Conservation (phyloP, 73 alveolate genomes). For the Paramecium primaurelia region DNA sequence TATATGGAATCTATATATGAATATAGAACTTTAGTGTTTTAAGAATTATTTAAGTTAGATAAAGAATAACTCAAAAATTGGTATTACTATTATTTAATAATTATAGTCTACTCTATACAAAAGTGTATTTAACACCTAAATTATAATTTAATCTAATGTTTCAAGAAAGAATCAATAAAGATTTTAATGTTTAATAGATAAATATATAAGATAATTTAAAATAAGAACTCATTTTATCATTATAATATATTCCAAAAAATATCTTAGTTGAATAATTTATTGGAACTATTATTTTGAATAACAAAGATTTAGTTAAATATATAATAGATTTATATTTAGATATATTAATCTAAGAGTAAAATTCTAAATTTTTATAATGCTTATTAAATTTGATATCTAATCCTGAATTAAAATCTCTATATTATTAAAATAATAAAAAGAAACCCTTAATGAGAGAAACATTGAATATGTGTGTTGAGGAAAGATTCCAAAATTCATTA, state of each 20-base stretch:
- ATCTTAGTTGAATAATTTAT: neutral
- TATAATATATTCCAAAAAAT: neutral
- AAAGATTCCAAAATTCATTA: neutral
- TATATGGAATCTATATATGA: neutral
- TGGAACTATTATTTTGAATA: neutral
- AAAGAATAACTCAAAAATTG: neutral
- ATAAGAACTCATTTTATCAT: neutral
- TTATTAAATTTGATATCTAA: neutral
- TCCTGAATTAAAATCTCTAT: neutral
- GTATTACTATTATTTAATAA: neutral
- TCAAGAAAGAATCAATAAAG: neutral
- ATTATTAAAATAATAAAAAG: neutral
- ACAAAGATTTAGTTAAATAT: neutral
- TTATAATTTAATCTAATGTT: neutral
- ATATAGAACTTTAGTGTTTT: neutral
- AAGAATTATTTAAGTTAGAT: neutral
- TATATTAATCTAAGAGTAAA: neutral
- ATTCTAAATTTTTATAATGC: neutral
- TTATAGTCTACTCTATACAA: neutral
- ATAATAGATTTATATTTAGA: neutral
- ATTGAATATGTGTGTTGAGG: neutral
- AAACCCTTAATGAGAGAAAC: neutral
- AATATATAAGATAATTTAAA: neutral
- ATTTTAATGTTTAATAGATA: neutral
- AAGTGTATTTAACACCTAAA: neutral